Base-by-base conservation (phyloP, 202 grass and related monocot genomes). In the Brachypodium distachyon region DNA sequence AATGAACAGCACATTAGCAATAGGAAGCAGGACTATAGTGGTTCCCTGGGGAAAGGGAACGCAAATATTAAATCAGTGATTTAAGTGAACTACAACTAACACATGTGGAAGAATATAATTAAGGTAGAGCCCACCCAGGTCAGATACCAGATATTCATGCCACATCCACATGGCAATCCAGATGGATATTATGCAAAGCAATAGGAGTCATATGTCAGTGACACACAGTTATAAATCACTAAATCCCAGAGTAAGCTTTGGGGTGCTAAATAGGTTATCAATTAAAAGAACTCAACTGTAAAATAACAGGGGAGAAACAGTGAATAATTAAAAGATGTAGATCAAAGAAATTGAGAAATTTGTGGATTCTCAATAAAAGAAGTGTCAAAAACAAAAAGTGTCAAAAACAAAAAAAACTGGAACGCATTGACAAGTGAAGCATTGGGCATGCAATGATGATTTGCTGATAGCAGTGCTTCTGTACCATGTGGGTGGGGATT, bases 1-100 rank as follows among this genome's bases (percentile, higher is more conserved):
- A 70, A 84, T 55, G 29, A 72, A 53, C 62, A 80, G 27, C 22
- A 58, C 19, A 12, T 29, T 46, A 57, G 28, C 60, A 67, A 62
- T 31, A 58, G 49, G 11, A 47, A 27, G 33, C 37, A 84, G 54
- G 31, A 29, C 53, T 72, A 61, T 16, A 29, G 4, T 11, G 53
- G 14, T 40, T 22, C 12, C 49, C 6, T 17, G 14, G 10, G 40
- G 22, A 31, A 83, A 77, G 13, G 18, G 38, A 46, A 72, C 52
- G 67, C 16, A 23, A 31, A 62, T 39, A 29, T 44, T 61, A 27
- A 69, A 59, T 32, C 22, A 26, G 61, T 31, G 39, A 75, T 17
- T 28, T 4, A 34, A 14, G 16, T 61, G 34, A n/a, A n/a, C n/a
- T n/a, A n/a, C n/a, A n/a, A n/a, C n/a, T n/a, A n/a, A n/a, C n/a